phyloP scores from a whole-genome alignment of 2,329 filamentous ascomycete species.

The Colletotrichum cuscutae region DNA sequence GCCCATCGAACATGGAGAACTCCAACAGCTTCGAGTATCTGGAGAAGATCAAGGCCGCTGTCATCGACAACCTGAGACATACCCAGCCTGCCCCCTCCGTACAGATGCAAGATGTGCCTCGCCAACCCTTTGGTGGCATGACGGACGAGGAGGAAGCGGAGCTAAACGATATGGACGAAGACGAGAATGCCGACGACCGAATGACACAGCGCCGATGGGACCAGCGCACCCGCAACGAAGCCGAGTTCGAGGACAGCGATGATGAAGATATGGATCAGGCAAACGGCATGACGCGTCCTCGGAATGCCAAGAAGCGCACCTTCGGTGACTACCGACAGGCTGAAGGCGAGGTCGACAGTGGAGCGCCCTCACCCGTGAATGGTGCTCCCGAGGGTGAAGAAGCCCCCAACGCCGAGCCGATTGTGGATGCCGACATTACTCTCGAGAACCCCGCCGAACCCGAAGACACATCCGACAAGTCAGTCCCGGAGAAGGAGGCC shows the following conservation, averaged over 20 bases:
- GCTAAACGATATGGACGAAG: constrained; percentile 79
- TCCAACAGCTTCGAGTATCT: constrained; percentile 87
- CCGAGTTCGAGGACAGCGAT: constrained; percentile 88
- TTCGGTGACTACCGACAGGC: constrained; percentile 63
- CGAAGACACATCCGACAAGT: constrained; percentile 21
- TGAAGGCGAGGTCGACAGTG: constrained; percentile 51
- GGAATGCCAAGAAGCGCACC: constrained; percentile 59
- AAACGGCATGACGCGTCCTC: constrained; percentile 73
- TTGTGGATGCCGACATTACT: constrained; percentile 38
- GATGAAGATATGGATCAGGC: constrained; percentile 82
- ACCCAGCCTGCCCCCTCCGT: constrained; percentile 89
- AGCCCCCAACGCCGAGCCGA: constrained; percentile 38
- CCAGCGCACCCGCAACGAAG: constrained; percentile 77
- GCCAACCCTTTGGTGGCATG: constrained; percentile 69
- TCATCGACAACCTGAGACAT: constrained; percentile 88
- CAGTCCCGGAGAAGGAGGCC: constrained; percentile 24
- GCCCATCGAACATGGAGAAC: constrained; percentile 90
- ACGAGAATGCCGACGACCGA: constrained; percentile 85
- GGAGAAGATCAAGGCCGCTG: constrained; percentile 81
- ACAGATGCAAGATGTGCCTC: constrained; percentile 83
- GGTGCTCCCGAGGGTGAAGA: constrained; percentile 46
- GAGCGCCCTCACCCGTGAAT: constrained; percentile 49
- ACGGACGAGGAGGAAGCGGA: constrained; percentile 75
- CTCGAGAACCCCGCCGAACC: constrained; percentile 47
- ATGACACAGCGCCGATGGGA: constrained; percentile 87